Evolutionary conservation across 1,139 yeast species (phyloP).

Genomic region (Pichia sp.): DNA sequence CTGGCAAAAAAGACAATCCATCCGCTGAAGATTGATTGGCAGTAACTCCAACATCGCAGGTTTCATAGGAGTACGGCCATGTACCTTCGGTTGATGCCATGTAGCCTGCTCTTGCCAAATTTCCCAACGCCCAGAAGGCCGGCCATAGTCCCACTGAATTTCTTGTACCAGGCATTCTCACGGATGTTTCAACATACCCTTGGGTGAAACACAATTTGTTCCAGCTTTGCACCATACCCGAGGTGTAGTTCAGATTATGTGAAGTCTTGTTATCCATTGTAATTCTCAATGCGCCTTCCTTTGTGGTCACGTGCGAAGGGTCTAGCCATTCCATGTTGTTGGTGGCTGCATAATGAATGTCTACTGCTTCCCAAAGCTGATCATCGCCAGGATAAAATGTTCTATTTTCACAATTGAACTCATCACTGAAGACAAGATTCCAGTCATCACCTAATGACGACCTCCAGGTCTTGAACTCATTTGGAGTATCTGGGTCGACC

Average conservation of each 20-base stretch:
- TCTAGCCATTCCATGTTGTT: conserved; percentile 63
- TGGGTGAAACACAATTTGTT: conserved; percentile 57
- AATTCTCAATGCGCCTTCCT: conserved; percentile 45
- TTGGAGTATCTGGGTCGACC: conserved; percentile 57
- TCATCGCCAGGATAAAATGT: conserved; percentile 61
- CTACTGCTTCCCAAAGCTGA: conserved; percentile 57
- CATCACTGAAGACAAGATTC: conserved; percentile 54
- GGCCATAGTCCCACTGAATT: conserved; percentile 59
- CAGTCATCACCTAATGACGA: conserved; percentile 46
- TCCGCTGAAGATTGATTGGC: conserved; percentile 59
- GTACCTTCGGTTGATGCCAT: conserved; percentile 60
- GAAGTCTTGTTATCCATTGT: conserved; percentile 55
- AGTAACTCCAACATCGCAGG: conserved; percentile 62
- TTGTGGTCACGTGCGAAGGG: conserved; percentile 56
- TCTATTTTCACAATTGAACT: conserved; percentile 56
- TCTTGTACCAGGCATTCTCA: conserved; percentile 51
- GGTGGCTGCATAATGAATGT: conserved; percentile 56
- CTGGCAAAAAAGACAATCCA: conserved; percentile 57
- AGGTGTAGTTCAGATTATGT: conserved; percentile 52
- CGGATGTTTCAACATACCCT: conserved; percentile 49
- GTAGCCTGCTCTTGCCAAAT: conserved; percentile 59
- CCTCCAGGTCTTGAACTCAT: conserved; percentile 35
- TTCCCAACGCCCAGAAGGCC: conserved; percentile 62
- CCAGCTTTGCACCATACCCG: conserved; percentile 62
- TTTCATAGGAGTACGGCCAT: conserved; percentile 60